phyloP scores from a whole-genome alignment of 2,329 filamentous ascomycete genomes.

The Diaporthe helianthi region DNA sequence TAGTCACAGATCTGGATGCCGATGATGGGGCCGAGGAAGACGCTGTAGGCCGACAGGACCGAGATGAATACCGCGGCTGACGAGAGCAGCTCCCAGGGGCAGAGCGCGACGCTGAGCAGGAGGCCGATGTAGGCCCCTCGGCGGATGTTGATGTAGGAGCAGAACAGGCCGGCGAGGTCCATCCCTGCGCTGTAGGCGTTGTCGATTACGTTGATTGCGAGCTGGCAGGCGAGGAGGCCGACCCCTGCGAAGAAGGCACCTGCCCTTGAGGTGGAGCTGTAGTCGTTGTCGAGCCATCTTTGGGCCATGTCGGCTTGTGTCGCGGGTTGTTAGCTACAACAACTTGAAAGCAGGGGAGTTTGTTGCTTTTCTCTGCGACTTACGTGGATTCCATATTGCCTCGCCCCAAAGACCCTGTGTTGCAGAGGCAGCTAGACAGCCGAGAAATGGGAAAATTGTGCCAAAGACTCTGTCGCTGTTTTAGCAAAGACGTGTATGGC shows the following conservation, averaged over 20 bases:
- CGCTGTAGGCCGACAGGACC: conserved; percentile 50
- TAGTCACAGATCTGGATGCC: conserved; percentile 34
- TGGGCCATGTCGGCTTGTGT: conserved; percentile 29
- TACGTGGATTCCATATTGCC: conserved; percentile 32
- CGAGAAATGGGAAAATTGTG: conserved; percentile 28
- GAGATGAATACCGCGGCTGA: conserved; percentile 54
- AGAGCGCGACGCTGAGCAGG: conserved; percentile 40
- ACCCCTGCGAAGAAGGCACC: conserved; percentile 54
- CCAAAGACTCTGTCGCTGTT: conserved; percentile 31
- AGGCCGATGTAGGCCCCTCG: conserved; percentile 55
- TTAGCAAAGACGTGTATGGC: conserved; percentile 39
- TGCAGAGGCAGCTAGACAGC: conserved; percentile 29
- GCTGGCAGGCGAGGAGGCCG: conserved; percentile 52
- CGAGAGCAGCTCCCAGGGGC: conserved; percentile 59
- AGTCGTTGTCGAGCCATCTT: conserved; percentile 31
- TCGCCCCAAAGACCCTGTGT: conserved; percentile 29
- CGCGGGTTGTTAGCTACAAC: not conserved
- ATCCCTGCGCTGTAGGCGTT: conserved; percentile 61
- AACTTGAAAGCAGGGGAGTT: not conserved
- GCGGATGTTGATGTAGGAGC: conserved; percentile 62
- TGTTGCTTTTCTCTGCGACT: not conserved
- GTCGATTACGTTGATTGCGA: conserved; percentile 53
- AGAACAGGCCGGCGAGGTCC: conserved; percentile 60
- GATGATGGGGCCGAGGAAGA: conserved; percentile 34
- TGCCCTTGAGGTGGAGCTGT: conserved; percentile 44